Evolutionary conservation across 2,329 filamentous ascomycete species (phyloP), one percentile per base, ranked within the genome.

Genomic region (Diaporthe sp.): DNA sequence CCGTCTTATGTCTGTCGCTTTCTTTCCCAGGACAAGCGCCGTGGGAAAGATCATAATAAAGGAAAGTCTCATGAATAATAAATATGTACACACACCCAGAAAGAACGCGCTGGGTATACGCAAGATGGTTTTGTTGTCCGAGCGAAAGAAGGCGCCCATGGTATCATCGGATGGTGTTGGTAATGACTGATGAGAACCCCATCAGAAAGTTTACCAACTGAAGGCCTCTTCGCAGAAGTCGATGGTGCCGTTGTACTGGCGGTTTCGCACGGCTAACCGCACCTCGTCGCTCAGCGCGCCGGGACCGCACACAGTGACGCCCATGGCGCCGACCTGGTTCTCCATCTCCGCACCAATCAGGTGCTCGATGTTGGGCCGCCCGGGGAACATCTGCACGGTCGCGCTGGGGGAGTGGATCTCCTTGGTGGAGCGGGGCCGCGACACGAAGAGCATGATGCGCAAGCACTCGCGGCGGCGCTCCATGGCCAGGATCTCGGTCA

Each of bases 331-430:
- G 67, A 95, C 86, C 80, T 94, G 93, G 80, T 91, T 89, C 84
- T 94, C 92, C 86, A 94, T 92, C 87, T 95, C 94, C 80, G 92
- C 91, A 73, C 92, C 89, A 76, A 96, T 86, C 22, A 96, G 87
- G 1, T 93, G 93, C 78, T 92, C 90, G 71, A 95, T 92, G 82
- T 95, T 94, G 25, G 93, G 93, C 79, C 93, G 88, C 22, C 94
- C 94, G 6, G 94, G 94, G 87, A 95, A 95, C 94, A 96, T 96
- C 82, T 95, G 94, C 17, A 96, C 94, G 25, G 92, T 95, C 1
- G 92, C 90, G 49, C 91, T 93, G 3, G 94, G 94, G 79, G 92
- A 94, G 86, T 95, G 93, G 72, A 95, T 95, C 84, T 95, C 94
- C 87, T 95, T 95, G 61, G 92, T 95, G 65, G 92, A 94, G 55